Conservation (phyloP, 495 filamentous ascomycete species). For the Clohesyomyces aquaticus region DNA sequence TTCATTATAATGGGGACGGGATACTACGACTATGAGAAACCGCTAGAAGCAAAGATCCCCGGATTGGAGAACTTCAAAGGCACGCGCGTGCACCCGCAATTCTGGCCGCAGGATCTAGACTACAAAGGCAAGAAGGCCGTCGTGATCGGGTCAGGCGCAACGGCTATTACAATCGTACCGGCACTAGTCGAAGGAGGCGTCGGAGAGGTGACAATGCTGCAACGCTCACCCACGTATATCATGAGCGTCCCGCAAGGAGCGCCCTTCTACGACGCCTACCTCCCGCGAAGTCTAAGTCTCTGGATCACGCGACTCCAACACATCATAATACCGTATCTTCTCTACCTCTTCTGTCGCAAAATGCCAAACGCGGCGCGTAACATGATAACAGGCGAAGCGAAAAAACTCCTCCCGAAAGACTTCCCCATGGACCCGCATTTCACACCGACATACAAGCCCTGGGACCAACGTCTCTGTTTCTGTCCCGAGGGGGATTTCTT, state of each 20-base stretch:
- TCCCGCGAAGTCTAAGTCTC: slow-evolving; percentile 47
- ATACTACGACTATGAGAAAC: slow-evolving; percentile 41
- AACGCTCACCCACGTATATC: slow-evolving; percentile 39
- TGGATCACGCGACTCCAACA: slow-evolving; percentile 53
- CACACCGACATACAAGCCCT: slow-evolving; percentile 70
- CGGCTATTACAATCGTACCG: slow-evolving; percentile 40
- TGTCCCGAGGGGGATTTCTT: slow-evolving; percentile 77
- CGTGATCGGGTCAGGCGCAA: slow-evolving; percentile 41
- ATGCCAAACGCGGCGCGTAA: slow-evolving; percentile 59
- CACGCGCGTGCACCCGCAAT: slow-evolving; percentile 63
- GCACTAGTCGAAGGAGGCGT: slow-evolving; percentile 32
- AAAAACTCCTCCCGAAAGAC: slow-evolving; percentile 57
- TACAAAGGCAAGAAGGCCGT: slow-evolving; percentile 40
- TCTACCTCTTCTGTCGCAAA: slow-evolving; percentile 58
- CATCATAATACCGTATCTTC: slow-evolving; percentile 52
- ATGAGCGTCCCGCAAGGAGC: slow-evolving; percentile 38
- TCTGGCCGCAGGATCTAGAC: slow-evolving; percentile 54
- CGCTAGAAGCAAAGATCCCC: slow-evolving; percentile 57
- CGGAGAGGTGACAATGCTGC: slow-evolving; percentile 41
- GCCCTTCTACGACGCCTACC: slow-evolving; percentile 52
- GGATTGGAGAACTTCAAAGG: slow-evolving; percentile 63
- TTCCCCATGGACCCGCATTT: slow-evolving; percentile 69
- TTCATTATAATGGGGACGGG: slow-evolving; percentile 41
- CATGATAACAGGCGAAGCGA: slow-evolving; percentile 51
- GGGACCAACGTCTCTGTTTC: slow-evolving; percentile 74